Evolutionary conservation across 2,329 filamentous ascomycete genomes (phyloP).

Genomic region (Pseudocercospora crystallina): DNA sequence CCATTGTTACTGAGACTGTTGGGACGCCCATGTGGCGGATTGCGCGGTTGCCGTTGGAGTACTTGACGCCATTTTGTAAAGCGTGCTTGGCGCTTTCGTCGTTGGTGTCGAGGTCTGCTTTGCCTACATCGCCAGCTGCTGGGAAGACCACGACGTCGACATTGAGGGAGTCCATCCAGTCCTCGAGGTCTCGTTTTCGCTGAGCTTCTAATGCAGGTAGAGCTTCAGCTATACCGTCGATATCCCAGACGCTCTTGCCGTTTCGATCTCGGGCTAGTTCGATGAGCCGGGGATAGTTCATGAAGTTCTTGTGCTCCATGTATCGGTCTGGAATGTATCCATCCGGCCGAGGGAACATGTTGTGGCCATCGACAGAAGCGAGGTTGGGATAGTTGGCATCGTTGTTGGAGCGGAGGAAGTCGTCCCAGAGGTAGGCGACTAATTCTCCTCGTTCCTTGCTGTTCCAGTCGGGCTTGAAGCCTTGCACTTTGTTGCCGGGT

Average conservation of each 20-base stretch:
- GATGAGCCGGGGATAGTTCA: conserved; percentile 39
- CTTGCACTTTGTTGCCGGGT: conserved; percentile 42
- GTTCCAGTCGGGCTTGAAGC: conserved; percentile 49
- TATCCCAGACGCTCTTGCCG: conserved; percentile 41
- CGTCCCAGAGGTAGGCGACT: conserved; percentile 54
- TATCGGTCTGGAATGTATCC: conserved; percentile 41
- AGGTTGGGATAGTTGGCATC: conserved; percentile 43
- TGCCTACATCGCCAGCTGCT: conserved; percentile 51
- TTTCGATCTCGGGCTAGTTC: conserved; percentile 29
- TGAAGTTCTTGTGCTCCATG: conserved; percentile 42
- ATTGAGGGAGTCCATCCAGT: conserved; percentile 47
- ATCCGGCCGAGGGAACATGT: conserved; percentile 40
- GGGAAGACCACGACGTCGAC: conserved; percentile 54
- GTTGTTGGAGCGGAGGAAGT: conserved; percentile 48
- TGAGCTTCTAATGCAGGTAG: conserved; percentile 49
- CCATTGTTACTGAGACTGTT: conserved; percentile 56
- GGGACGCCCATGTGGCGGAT: conserved; percentile 57
- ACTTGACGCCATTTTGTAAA: conserved; percentile 53
- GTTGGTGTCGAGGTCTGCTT: conserved; percentile 48
- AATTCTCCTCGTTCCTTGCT: conserved; percentile 49
- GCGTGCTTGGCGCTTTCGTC: conserved; percentile 39
- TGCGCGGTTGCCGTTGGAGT: conserved; percentile 55
- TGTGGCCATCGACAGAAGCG: conserved; percentile 39
- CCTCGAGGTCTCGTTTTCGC: conserved; percentile 52
- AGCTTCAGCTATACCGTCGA: conserved; percentile 45